A percentile compares a stretch with the other conserved stretches of the same genome.
Evolutionary conservation across 371 early-diverging fungal species (phyloP).

Genomic region (Thermomucor indicae-seudaticae): DNA sequence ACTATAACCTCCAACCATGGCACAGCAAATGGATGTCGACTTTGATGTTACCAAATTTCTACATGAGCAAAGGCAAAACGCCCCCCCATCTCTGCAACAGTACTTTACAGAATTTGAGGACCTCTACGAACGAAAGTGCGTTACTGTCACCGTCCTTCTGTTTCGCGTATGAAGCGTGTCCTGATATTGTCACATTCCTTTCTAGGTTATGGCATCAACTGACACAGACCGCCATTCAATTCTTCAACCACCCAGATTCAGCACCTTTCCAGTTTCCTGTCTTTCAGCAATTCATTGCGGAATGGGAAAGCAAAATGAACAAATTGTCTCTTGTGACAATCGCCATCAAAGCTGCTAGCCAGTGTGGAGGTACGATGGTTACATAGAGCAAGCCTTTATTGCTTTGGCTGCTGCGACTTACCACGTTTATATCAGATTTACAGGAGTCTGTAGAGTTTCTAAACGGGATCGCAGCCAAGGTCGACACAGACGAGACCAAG

Average conservation of each 20-base stretch:
- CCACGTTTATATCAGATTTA: constrained; percentile 36
- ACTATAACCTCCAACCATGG: constrained; percentile 14
- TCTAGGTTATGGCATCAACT: constrained; percentile 96
- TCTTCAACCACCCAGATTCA: constrained; percentile 75
- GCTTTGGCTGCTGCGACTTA: not conserved
- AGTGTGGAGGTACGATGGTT: constrained; percentile 59
- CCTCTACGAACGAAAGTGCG: constrained; percentile 91
- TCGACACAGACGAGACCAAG: constrained; percentile 59
- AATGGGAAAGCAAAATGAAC: constrained; percentile 94
- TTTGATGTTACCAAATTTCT: constrained; percentile 76
- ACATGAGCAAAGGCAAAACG: constrained; percentile 61
- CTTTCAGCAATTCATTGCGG: constrained; percentile 86
- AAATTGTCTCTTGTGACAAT: constrained; percentile 83
- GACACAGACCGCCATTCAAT: constrained; percentile 73
- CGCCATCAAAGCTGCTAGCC: constrained; percentile 71
- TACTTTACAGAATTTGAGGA: constrained; percentile 82
- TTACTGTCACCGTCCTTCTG: constrained; percentile 2
- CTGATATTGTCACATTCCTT: not conserved
- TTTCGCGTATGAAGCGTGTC: not conserved
- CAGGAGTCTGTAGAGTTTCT: constrained; percentile 68
- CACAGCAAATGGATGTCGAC: constrained; percentile 78
- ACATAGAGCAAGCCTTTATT: not conserved
- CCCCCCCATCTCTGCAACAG: constrained; percentile 65
- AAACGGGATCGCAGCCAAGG: constrained; percentile 59
- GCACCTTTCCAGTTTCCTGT: constrained; percentile 74